Evolutionary conservation across 331 rosid species (phyloP), one percentile per base, ranked within the genome.

Genomic region (Spiraea crenata): DNA sequence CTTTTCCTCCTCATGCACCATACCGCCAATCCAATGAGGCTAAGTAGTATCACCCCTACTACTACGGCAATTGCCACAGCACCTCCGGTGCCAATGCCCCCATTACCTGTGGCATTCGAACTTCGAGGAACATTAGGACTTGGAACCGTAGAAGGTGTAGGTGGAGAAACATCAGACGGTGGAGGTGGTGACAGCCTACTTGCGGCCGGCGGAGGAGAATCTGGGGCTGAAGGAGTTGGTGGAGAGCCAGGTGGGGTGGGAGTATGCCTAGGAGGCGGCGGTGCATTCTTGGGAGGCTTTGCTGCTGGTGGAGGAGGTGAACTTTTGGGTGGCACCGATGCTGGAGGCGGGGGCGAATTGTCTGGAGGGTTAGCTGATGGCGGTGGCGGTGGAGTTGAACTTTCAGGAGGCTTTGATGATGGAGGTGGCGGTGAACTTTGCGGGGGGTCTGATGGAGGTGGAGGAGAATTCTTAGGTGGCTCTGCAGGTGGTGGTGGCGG

Each of bases 1-100:
- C 70, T 87, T 76, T 76, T 74, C 80, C 84, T 85, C 72, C 83
- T 83, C 67, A 79, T 13, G 74, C 83, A 89, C 96, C 97, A 93
- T 6, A 87, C 71, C 69, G 65, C 73, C 72, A 88, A 73, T 60
- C 87, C 95, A 79, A 90, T 50, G 66, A 93, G 73, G 72, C 82
- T 72, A 69, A 93, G 81, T 63, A 82, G 74, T 31, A 89, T 7
- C 52, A 87, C 16, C 44, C 83, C 89, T 31, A 76, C 87, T 65
- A 71, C 84, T 58, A 77, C 86, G 56, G 67, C 70, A 45, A 90
- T 80, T 40, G 89, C 96, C 48, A 79, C 81, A 2, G 25, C 48
- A 59, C 76, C 91, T 59, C 79, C 96, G 61, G 80, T 81, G 59
- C 81, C 60, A 74, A 87, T 79, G 38, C 92, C 87, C 50, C 71